Conservation (phyloP, 1,284 basidiomycete genomes). For the Tranzscheliella williamsii region DNA sequence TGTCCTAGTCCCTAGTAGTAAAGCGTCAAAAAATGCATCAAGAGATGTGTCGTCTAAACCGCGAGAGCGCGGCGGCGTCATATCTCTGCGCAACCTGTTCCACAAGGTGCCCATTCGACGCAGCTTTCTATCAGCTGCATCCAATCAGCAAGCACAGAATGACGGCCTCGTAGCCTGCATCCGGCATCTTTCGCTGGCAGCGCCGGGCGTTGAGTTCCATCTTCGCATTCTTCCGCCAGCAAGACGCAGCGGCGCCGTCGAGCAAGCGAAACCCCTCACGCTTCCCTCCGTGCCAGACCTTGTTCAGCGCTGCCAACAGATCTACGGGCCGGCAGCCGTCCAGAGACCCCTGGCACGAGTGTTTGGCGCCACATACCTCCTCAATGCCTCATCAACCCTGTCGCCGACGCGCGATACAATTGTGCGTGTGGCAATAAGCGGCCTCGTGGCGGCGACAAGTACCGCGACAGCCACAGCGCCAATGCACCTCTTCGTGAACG, state of each 20-base stretch:
- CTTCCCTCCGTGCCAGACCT: background rate
- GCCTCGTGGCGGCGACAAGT: no score
- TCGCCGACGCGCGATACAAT: no score
- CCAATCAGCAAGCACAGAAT: slow-evolving; percentile 1
- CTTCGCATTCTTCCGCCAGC: slow-evolving; percentile 4
- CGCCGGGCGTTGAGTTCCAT: slow-evolving; percentile 1
- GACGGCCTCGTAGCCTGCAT: slow-evolving; percentile 4
- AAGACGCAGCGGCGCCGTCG: background rate
- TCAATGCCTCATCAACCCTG: no score
- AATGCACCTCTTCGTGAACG: background rate
- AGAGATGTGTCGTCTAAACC: no score
- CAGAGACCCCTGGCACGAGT: no score
- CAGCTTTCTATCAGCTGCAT: slow-evolving; percentile 8
- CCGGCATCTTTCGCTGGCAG: slow-evolving; percentile 9
- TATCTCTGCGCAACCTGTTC: slow-evolving; percentile 10
- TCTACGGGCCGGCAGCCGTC: background rate
- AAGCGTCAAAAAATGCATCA: no score
- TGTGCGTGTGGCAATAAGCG: no score
- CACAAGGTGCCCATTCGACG: slow-evolving; percentile 13
- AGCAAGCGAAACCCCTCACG: slow-evolving; percentile 3
- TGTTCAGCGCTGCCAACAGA: background rate
- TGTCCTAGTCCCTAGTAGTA: no score
- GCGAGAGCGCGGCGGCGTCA: background rate
- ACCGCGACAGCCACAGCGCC: background rate
- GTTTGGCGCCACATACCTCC: no score